Evolutionary conservation across 495 filamentous ascomycete genomes (phyloP).

Genomic region (Hypomontagnella monticulosa): DNA sequence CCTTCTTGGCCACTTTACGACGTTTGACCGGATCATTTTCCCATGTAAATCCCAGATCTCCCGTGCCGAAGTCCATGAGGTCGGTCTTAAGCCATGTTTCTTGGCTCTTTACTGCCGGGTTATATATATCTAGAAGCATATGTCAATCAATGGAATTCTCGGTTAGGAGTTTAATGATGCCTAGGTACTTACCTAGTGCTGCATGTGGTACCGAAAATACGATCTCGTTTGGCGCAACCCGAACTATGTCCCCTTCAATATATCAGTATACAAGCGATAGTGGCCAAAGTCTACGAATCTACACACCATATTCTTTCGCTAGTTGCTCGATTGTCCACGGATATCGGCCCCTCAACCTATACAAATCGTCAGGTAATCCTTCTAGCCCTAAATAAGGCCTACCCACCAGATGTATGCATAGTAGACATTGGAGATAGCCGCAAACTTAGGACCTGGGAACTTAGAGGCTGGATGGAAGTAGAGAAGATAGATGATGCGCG

Average conservation of each 20-base stretch:
- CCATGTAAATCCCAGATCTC: conserved; percentile 29
- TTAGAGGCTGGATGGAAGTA: conserved; percentile 57
- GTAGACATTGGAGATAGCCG: conserved; percentile 34
- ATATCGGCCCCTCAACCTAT: conserved; percentile 34
- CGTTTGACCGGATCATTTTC: conserved; percentile 34
- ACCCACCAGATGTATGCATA: conserved; percentile 39
- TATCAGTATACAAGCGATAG: too few species aligned
- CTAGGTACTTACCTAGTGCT: conserved; percentile 17
- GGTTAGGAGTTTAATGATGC: too few species aligned
- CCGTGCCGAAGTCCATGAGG: conserved; percentile 7
- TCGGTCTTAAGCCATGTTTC: conserved; percentile 34
- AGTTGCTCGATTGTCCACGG: conserved; percentile 27
- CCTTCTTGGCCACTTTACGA: conserved; percentile 29
- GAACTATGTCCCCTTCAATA: too few species aligned
- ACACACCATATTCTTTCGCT: conserved; percentile 38
- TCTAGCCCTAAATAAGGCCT: not conserved
- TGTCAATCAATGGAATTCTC: not conserved
- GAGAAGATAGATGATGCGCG: conserved; percentile 52
- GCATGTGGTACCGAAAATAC: conserved; percentile 47
- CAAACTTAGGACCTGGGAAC: conserved; percentile 56
- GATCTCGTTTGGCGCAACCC: conserved; percentile 49
- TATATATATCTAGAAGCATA: conserved; percentile 30
- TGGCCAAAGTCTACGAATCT: too few species aligned
- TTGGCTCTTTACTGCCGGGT: conserved; percentile 1
- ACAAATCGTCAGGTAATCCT: not conserved